Percentiles rank a stretch among this genome's conserved stretches.
Conservation (phyloP, 1,284 basidiomycete genomes). For the Coniferiporia weirii region DNA sequence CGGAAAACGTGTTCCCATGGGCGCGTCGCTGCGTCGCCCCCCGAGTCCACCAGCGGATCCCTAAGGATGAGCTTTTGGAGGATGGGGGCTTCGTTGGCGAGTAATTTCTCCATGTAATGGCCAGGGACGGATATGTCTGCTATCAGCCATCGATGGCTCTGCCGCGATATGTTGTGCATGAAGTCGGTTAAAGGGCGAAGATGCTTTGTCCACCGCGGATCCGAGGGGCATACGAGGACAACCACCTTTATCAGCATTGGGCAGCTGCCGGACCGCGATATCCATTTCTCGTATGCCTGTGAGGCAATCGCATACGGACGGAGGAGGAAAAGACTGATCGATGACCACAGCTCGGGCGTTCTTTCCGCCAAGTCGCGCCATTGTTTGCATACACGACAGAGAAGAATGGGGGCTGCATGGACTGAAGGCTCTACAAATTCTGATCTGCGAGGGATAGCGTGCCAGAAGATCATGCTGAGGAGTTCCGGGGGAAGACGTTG, state of each 20-base stretch:
- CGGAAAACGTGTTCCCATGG: constrained; percentile 8
- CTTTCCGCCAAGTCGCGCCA: constrained; percentile 9
- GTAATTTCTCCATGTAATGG: constrained; percentile 5
- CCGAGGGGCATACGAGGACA: constrained; percentile 1
- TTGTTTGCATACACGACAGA: constrained; percentile 6
- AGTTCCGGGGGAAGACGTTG: constrained; percentile 15
- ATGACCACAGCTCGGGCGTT: constrained; percentile 15
- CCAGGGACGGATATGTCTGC: constrained; percentile 13
- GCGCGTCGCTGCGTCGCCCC: not conserved
- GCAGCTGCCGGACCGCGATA: constrained; percentile 8
- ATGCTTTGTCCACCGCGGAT: not conserved
- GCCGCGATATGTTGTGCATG: constrained; percentile 5
- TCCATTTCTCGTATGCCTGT: constrained; percentile 12
- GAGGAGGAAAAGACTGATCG: constrained; percentile 14
- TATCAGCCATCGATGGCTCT: constrained; percentile 17
- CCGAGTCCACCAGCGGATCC: constrained; percentile 9
- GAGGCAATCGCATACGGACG: constrained; percentile 12
- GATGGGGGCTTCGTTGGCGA: constrained; percentile 10
- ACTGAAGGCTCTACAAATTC: constrained; percentile 16
- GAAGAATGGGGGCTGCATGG: constrained; percentile 5
- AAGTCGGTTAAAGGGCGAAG: constrained; percentile 7
- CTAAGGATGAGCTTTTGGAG: not conserved
- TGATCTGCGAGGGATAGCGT: constrained; percentile 7
- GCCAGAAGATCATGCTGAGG: constrained; percentile 16
- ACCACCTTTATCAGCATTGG: constrained; percentile 13